Percentiles rank a stretch among this genome's conserved stretches.
These are phyloP conservation scores for Colletotrichum liriopes DNA, from an alignment of 2,329 filamentous ascomycete species.

Conservation along the genomic window DNA sequence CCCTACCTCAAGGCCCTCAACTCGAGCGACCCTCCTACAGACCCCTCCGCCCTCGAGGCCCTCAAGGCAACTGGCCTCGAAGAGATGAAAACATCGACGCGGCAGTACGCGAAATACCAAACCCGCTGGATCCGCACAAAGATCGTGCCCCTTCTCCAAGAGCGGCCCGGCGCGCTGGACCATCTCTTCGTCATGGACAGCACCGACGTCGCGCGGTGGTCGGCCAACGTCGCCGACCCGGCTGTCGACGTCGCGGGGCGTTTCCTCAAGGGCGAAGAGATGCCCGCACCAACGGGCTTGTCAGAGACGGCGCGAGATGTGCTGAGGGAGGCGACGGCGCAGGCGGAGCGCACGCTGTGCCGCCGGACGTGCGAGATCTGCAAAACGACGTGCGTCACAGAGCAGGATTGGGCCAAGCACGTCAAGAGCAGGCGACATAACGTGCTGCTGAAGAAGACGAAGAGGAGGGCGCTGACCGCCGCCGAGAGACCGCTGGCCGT, in stretches of 20 bases:
- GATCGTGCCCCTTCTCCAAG: slow-evolving; percentile 77
- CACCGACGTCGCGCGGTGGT: slow-evolving; percentile 76
- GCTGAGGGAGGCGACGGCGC: slow-evolving; percentile 65
- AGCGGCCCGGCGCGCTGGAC: slow-evolving; percentile 65
- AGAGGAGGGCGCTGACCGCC: slow-evolving; percentile 55
- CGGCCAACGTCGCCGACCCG: slow-evolving; percentile 73
- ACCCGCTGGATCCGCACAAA: slow-evolving; percentile 90
- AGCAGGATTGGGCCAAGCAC: slow-evolving; percentile 63
- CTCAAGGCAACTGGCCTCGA: slow-evolving; percentile 76
- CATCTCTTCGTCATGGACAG: slow-evolving; percentile 87
- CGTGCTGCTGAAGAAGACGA: slow-evolving; percentile 53
- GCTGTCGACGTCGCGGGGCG: slow-evolving; percentile 73
- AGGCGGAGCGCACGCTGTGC: slow-evolving; percentile 68
- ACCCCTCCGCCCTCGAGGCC: slow-evolving; percentile 62
- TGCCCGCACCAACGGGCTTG: slow-evolving; percentile 67
- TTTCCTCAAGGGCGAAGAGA: slow-evolving; percentile 73
- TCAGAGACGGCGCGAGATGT: slow-evolving; percentile 67
- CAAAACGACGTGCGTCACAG: slow-evolving; percentile 72
- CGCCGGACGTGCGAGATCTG: slow-evolving; percentile 82
- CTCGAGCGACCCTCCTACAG: slow-evolving; percentile 40
- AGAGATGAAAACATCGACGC: slow-evolving; percentile 84
- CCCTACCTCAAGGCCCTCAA: slow-evolving; percentile 73
- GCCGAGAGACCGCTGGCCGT: slow-evolving; percentile 36
- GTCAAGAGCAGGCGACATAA: slow-evolving; percentile 56
- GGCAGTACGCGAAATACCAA: slow-evolving; percentile 90